Conservation (phyloP, 2,329 filamentous ascomycete genomes). For the Alternaria gansuensis region DNA sequence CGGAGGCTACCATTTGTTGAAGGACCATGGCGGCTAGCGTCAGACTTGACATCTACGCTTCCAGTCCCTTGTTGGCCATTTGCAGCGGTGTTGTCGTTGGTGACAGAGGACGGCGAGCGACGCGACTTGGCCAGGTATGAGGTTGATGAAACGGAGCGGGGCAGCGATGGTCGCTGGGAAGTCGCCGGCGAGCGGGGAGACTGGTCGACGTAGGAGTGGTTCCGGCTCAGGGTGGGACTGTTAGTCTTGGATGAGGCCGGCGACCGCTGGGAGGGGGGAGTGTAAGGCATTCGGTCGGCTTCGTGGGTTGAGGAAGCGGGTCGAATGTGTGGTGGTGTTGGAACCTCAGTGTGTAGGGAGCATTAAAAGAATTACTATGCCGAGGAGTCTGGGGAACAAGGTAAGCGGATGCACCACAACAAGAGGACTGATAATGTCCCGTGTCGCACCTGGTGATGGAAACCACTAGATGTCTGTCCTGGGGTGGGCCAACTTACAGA, state of each 20-base stretch:
- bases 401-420: conserved; percentile 24
- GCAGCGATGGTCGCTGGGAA: conserved; percentile 58
- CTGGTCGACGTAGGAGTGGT: conserved; percentile 60
- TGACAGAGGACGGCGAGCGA: conserved; percentile 62
- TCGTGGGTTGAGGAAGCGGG: conserved; percentile 41
- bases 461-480: neutral
- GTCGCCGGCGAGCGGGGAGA: conserved; percentile 46
- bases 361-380: conserved; percentile 55
- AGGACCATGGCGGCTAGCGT: conserved; percentile 31
- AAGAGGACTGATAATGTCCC: neutral
- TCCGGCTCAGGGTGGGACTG: conserved; percentile 61
- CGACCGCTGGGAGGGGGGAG: conserved; percentile 75
- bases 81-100: conserved; percentile 42
- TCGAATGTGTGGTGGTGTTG: conserved; percentile 42
- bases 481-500: conserved; percentile 25
- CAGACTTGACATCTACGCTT: conserved; percentile 33
- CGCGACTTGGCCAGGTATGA: conserved; percentile 70
- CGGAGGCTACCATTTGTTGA: conserved; percentile 69
- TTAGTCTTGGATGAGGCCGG: conserved; percentile 65
- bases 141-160: conserved; percentile 66
- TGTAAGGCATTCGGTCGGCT: conserved; percentile 80
- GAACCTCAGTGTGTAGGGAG: conserved; percentile 48
- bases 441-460: neutral
- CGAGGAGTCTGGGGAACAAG: conserved; percentile 15
- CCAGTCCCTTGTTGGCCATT: conserved; percentile 42